Conservation (phyloP, 495 filamentous ascomycete species). For the Tuber umbilicatum region DNA sequence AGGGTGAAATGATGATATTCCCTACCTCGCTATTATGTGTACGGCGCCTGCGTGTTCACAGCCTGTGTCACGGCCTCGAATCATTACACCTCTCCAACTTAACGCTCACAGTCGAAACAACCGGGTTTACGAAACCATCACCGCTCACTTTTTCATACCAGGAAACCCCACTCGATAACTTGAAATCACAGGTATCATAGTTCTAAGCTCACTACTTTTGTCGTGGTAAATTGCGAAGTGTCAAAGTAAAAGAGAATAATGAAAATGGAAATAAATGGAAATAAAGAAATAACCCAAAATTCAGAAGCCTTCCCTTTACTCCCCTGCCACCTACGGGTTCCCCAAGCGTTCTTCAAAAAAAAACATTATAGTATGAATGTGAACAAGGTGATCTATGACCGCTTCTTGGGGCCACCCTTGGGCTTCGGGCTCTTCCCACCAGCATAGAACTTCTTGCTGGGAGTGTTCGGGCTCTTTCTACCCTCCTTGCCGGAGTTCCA, state of each 20-base stretch:
- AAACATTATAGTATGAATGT: neutral
- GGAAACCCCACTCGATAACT: neutral
- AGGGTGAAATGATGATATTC: neutral
- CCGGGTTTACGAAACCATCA: neutral
- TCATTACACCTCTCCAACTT: neutral
- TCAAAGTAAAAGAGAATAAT: slow-evolving; percentile 1
- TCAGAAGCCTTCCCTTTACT: neutral
- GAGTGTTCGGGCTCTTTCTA: neutral
- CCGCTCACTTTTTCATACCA: neutral
- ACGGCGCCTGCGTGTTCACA: neutral
- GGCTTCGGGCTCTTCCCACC: slow-evolving; percentile 29
- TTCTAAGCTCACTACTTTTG: neutral
- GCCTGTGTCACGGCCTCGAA: neutral
- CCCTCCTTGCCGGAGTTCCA: slow-evolving; percentile 57
- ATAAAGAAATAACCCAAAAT: neutral
- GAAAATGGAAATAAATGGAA: neutral
- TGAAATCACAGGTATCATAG: neutral
- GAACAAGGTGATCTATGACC: slow-evolving; percentile 23
- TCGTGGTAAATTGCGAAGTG: neutral
- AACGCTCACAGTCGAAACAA: neutral
- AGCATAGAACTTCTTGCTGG: slow-evolving; percentile 31
- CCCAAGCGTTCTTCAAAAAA: neutral
- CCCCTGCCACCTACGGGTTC: neutral
- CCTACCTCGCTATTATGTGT: neutral
- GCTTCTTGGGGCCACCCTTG: slow-evolving; percentile 44